Conservation (phyloP, 225 moss, liverwort and hornwort species). For the Anthoceros angustus region DNA sequence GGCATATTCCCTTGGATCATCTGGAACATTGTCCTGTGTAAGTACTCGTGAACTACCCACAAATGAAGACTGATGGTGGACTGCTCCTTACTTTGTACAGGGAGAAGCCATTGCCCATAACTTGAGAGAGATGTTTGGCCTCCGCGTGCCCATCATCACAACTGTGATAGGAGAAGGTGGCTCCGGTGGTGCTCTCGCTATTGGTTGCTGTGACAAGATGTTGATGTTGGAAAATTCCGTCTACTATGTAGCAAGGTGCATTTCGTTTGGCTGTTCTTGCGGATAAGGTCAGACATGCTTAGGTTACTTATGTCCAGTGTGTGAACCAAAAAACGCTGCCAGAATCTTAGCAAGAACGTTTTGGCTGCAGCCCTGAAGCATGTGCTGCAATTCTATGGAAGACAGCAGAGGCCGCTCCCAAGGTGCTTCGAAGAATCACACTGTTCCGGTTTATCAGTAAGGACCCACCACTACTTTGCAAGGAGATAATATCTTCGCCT, state of each 20-base stretch:
- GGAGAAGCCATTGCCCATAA: constrained; percentile 94
- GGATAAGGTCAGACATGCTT: too few relatives aligned
- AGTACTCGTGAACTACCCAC: too few relatives aligned
- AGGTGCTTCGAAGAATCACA: constrained; percentile 25
- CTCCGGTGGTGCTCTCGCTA: constrained; percentile 94
- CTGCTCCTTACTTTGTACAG: constrained; percentile 19
- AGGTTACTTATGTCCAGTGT: too few relatives aligned
- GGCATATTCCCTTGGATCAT: too few relatives aligned
- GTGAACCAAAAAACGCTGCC: too few relatives aligned
- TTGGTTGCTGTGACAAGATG: constrained; percentile 98
- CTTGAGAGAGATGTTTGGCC: constrained; percentile 96
- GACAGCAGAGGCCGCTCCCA: constrained; percentile 72
- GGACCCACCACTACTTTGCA: background rate
- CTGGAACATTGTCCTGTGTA: too few relatives aligned
- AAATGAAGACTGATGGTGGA: background rate
- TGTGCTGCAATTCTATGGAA: constrained; percentile 98
- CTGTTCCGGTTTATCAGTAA: constrained; percentile 3
- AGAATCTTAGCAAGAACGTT: background rate
- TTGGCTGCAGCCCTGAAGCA: constrained; percentile 68
- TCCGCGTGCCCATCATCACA: constrained; percentile 85
- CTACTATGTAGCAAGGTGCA: constrained; percentile 89
- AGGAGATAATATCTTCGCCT: background rate
- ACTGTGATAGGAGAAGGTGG: constrained; percentile 99
- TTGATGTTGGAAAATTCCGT: constrained; percentile 99
- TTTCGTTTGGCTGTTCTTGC: too few relatives aligned